phyloP scores from a whole-genome alignment of 2,329 filamentous ascomycete genomes.

The Blastomyces silverae region DNA sequence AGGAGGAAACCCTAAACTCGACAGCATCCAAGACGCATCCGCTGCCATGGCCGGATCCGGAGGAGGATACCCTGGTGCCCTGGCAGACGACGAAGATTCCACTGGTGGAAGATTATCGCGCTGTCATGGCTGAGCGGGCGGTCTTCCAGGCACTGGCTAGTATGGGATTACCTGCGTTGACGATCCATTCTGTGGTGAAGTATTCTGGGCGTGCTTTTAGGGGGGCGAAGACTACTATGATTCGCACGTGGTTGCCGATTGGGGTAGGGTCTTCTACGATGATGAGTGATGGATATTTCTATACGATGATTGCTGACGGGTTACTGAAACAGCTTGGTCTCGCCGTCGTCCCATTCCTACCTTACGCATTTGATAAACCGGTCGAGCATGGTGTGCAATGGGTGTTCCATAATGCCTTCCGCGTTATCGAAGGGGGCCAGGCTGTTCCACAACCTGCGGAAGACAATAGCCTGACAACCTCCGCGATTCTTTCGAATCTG shows the following conservation, averaged over 20 bases:
- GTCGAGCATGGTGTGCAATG: slow-evolving; percentile 89
- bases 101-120: slow-evolving; percentile 80
- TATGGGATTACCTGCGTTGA: slow-evolving; percentile 92
- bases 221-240: slow-evolving; percentile 62
- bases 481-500: slow-evolving; percentile 24
- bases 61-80: slow-evolving; percentile 28
- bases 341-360: slow-evolving; percentile 72
- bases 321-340: slow-evolving; percentile 50
- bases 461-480: slow-evolving; percentile 14
- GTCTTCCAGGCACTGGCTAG: slow-evolving; percentile 85
- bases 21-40: slow-evolving; percentile 21
- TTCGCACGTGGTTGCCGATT: slow-evolving; percentile 85
- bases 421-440: slow-evolving; percentile 59
- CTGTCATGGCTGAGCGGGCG: slow-evolving; percentile 83
- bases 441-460: slow-evolving; percentile 40
- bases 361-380: slow-evolving; percentile 79
- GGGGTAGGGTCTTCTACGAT: slow-evolving; percentile 56
- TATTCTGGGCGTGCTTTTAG: slow-evolving; percentile 87
- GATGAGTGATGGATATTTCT: not conserved
- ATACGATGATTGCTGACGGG: slow-evolving; percentile 20
- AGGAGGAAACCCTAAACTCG: slow-evolving; percentile 12
- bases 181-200: slow-evolving; percentile 84
- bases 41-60: slow-evolving; percentile 27
- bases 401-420: slow-evolving; percentile 77
- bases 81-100: slow-evolving; percentile 49